Evolutionary conservation across 305 asterid genomes (phyloP).

Genomic region (Withania somnifera): DNA sequence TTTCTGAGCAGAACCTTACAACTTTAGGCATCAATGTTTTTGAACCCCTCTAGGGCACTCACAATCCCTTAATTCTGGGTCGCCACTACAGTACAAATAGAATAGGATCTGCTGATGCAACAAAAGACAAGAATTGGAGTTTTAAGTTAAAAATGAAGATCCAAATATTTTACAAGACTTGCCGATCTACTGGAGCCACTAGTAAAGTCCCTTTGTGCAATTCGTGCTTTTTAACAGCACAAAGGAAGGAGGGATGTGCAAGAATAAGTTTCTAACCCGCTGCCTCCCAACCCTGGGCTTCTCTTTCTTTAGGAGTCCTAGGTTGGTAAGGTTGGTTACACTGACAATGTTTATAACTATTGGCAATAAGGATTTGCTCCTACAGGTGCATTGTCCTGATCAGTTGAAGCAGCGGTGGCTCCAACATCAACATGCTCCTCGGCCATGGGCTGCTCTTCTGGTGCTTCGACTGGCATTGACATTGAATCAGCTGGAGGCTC

Average conservation of each 20-base stretch:
- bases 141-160: too few species aligned
- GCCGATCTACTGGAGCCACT: not conserved
- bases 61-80: too few species aligned
- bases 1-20: too few species aligned
- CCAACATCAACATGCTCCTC: constrained; percentile 10
- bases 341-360: not conserved
- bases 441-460: not conserved
- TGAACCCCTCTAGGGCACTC: too few species aligned
- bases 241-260: not conserved
- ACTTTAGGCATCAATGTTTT: too few species aligned
- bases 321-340: not conserved
- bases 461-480: not conserved
- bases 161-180: not conserved
- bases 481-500: not conserved
- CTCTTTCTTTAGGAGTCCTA: not conserved
- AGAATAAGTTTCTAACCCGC: not conserved
- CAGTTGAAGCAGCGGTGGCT: not conserved
- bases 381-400: not conserved
- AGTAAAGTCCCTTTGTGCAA: not conserved
- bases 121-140: not conserved
- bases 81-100: not conserved
- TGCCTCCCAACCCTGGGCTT: not conserved
- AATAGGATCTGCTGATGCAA: not conserved
- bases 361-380: not conserved
- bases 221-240: not conserved